Base-by-base conservation (phyloP, 257 asterid genomes). In the Paulownia fortunei region DNA sequence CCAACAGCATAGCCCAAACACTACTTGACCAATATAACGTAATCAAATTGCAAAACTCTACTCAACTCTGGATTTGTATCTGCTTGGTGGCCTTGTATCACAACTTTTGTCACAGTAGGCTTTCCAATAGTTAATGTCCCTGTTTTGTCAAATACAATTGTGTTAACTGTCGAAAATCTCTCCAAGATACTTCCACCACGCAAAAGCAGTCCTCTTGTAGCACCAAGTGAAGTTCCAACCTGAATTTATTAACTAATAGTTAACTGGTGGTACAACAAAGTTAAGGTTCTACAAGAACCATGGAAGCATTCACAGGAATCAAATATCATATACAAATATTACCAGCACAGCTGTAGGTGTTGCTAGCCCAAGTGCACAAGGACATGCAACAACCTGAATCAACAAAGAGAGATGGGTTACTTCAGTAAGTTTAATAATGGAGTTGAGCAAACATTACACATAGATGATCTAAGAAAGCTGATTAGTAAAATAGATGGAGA, bases 181-280 rank as follows among this genome's bases (percentile, higher is more conserved):
- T 96, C 99, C 78, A 96, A 84, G 81, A 93, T 82, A 77, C 92
- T 92, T 76, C 99, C 99, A 74, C 99, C 99, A 68, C 99, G 99
- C 87, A 96, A 88, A 84, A 96, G 97, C 84, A 96, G 86, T 73
- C 98, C 99, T 84, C 86, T 87, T 78, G 89, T 96, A 76, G 99
- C 99, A 80, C 99, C 99, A 79, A 96, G 98, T 75, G 99, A 96
- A 80, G 99, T 96, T 84, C 99, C 99, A 68, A 96, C 98, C 99
- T 96, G 81, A 78, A 82, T 83, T 68, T 74, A 63, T 44, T 36
- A 32, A 18, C 23, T 66, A 46, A 10, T 59, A 72, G 54, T 80
- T 36, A 70, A 58, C 44, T 61, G 59, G 61, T 39, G 16, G 62
- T 21, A 63, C 47, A 66, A 30, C 49, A 65, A 73, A 69, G 64